phyloP scores from a whole-genome alignment of 768 basidiomycete species.

The Scleroderma bovista region DNA sequence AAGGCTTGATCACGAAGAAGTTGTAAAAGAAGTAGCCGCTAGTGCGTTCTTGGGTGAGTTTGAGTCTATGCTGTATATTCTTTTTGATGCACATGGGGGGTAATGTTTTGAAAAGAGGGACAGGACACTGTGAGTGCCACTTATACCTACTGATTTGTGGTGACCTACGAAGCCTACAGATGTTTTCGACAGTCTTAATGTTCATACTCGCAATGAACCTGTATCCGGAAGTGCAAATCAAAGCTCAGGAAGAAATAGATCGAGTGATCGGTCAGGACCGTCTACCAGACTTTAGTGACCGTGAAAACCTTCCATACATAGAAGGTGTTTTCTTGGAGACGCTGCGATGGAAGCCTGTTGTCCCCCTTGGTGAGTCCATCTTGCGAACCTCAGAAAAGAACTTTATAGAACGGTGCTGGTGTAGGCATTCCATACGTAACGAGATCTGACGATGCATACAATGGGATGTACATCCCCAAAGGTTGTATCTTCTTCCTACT shows the following conservation, averaged over 20 bases:
- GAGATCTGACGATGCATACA: conserved; percentile 36
- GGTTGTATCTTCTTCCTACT: conserved; percentile 21
- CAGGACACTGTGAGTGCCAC: neutral
- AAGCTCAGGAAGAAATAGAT: conserved; percentile 14
- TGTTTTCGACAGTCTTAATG: conserved; percentile 6
- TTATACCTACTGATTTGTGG: neutral
- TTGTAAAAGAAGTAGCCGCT: neutral
- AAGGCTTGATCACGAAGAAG: neutral
- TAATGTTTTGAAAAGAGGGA: neutral
- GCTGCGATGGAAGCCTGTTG: conserved; percentile 16
- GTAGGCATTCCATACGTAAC: conserved; percentile 24
- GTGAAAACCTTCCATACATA: conserved; percentile 13
- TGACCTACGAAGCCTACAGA: conserved; percentile 6
- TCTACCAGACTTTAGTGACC: conserved; percentile 13
- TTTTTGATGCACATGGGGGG: neutral
- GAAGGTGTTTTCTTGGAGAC: conserved; percentile 19
- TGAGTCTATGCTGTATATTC: neutral
- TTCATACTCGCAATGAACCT: conserved; percentile 18
- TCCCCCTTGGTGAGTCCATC: conserved; percentile 15
- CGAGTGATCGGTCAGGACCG: conserved; percentile 15
- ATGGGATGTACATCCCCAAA: conserved; percentile 46
- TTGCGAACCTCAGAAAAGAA: too few species aligned
- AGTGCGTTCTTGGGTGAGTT: neutral
- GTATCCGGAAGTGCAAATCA: conserved; percentile 18
- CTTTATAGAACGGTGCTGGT: too few species aligned